These are phyloP conservation scores for Allantophomopsis lycopodina DNA, from an alignment of 2,329 filamentous ascomycete genomes.

Conservation along the genomic window DNA sequence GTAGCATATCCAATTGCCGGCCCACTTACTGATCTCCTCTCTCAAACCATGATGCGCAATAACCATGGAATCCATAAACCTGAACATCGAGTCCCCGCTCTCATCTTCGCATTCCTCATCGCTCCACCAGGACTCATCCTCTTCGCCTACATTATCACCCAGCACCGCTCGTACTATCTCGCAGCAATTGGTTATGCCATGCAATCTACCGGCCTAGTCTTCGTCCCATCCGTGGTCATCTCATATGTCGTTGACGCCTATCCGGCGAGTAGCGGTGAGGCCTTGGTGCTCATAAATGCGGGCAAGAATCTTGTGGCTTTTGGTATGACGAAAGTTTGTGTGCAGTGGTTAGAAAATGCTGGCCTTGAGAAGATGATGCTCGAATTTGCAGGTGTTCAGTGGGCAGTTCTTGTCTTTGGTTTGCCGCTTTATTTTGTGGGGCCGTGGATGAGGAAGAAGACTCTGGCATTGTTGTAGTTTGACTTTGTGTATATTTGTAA, in stretches of 20 bases:
- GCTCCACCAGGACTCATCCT: conserved; percentile 19
- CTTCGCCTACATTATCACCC: conserved; percentile 17
- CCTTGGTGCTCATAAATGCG: conserved; percentile 20
- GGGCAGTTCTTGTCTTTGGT: conserved; percentile 17
- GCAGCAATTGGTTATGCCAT: conserved; percentile 18
- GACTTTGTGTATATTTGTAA: too few relatives aligned
- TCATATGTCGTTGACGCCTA: conserved; percentile 20
- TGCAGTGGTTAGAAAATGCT: conserved; percentile 15
- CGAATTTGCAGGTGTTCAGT: conserved; percentile 20
- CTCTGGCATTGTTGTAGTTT: too few relatives aligned
- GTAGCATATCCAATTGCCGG: too few relatives aligned
- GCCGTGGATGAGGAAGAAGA: conserved; percentile 2
- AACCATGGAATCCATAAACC: conserved; percentile 22
- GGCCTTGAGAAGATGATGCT: conserved; percentile 21
- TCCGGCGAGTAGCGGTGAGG: conserved; percentile 16
- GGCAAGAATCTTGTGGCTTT: conserved; percentile 15
- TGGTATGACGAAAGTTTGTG: conserved; percentile 5
- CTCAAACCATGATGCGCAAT: conserved; percentile 12
- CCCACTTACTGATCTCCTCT: not conserved
- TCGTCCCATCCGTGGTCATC: conserved; percentile 21
- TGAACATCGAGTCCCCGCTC: conserved; percentile 23
- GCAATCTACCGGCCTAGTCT: conserved; percentile 13
- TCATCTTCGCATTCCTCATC: conserved; percentile 22
- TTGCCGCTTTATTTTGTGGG: conserved; percentile 19
- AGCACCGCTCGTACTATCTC: conserved; percentile 10